These are phyloP conservation scores for Cladosporium sp. DNA, from an alignment of 2,329 filamentous ascomycete genomes.

Conservation along the genomic window DNA sequence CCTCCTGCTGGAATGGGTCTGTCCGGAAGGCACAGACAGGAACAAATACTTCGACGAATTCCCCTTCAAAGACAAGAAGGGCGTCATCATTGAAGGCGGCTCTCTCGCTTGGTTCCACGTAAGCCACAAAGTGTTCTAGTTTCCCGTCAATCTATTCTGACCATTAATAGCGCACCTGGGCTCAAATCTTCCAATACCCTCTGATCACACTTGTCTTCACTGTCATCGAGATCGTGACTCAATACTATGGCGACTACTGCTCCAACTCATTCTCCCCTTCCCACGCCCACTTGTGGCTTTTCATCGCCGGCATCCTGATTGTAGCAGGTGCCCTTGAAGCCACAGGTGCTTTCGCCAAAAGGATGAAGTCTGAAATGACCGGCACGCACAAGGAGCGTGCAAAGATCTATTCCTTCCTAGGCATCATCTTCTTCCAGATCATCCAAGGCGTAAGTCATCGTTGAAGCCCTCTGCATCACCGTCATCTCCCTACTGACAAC, in stretches of 20 bases:
- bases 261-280: constrained; percentile 20
- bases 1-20: constrained; percentile 18
- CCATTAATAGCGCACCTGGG: constrained; percentile 13
- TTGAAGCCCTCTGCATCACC: not conserved
- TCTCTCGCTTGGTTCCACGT: constrained; percentile 18
- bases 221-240: constrained; percentile 19
- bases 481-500: not conserved
- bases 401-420: constrained; percentile 18
- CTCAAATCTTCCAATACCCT: constrained; percentile 17
- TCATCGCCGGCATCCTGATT: constrained; percentile 13
- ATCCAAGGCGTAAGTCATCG: constrained; percentile 14
- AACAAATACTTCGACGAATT: constrained; percentile 19
- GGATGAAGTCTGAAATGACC: constrained; percentile 15
- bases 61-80: constrained; percentile 16
- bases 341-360: constrained; percentile 14
- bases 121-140: not conserved
- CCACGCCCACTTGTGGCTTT: constrained; percentile 18
- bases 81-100: constrained; percentile 14
- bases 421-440: constrained; percentile 19
- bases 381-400: constrained; percentile 11
- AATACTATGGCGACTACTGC: constrained; percentile 20
- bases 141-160: not conserved
- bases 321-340: constrained; percentile 17
- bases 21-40: constrained; percentile 17
- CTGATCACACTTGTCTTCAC: constrained; percentile 16